phyloP scores from a whole-genome alignment of 208 protist genomes.

The Wallacemonas collosoma region DNA sequence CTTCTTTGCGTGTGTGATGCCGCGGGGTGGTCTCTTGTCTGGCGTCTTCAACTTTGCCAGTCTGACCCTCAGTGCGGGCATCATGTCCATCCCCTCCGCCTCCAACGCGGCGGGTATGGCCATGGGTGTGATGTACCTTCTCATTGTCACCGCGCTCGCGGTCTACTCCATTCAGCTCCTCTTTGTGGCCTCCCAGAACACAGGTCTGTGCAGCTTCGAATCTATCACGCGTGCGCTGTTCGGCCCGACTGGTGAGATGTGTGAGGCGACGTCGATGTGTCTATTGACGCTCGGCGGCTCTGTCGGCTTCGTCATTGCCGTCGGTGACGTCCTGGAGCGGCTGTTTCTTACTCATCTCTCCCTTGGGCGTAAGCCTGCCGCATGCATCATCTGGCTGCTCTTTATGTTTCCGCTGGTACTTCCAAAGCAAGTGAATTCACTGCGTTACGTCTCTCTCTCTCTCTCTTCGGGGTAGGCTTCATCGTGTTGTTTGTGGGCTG shows the following conservation, averaged over 20 bases:
- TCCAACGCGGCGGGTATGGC: slow-evolving; percentile 51
- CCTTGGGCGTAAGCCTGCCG: slow-evolving; percentile 18
- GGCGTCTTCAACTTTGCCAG: slow-evolving; percentile 51
- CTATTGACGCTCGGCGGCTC: slow-evolving; percentile 60
- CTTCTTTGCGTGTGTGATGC: slow-evolving; percentile 31
- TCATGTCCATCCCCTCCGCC: slow-evolving; percentile 67
- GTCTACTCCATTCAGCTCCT: slow-evolving; percentile 46
- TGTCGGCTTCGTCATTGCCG: slow-evolving; percentile 53
- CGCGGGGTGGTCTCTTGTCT: slow-evolving; percentile 45
- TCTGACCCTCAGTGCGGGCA: slow-evolving; percentile 66
- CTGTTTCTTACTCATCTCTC: slow-evolving; percentile 23
- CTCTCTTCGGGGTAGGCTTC: slow-evolving; percentile 37
- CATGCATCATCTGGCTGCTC: slow-evolving; percentile 38
- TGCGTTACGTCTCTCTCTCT: slow-evolving; percentile 54
- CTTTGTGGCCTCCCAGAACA: slow-evolving; percentile 23
- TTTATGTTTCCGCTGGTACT: slow-evolving; percentile 70
- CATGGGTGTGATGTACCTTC: slow-evolving; percentile 36
- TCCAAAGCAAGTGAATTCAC: slow-evolving; percentile 70
- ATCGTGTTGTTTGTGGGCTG: slow-evolving; percentile 62
- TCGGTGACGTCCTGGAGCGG: slow-evolving; percentile 41
- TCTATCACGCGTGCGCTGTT: slow-evolving; percentile 47
- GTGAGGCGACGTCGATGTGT: slow-evolving; percentile 54
- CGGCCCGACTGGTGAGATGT: slow-evolving; percentile 51
- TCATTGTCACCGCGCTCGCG: slow-evolving; percentile 42
- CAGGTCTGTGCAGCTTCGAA: slow-evolving; percentile 47